These are phyloP conservation scores for Apiotrichum brassicae DNA, from an alignment of 1,284 basidiomycete genomes.

Conservation along the genomic window DNA sequence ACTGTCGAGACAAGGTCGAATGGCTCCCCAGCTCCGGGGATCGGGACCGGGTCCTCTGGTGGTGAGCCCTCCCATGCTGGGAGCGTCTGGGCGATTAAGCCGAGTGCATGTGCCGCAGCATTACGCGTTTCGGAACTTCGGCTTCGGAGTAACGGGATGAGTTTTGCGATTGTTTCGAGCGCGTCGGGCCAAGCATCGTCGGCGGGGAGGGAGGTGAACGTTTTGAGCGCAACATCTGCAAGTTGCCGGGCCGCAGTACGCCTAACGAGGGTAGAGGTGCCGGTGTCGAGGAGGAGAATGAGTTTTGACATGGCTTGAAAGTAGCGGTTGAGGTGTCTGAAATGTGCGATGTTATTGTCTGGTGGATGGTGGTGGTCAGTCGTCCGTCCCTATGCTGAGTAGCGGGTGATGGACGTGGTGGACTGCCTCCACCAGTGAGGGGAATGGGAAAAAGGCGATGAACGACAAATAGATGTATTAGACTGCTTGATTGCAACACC, in stretches of 20 bases:
- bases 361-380: too few relatives aligned
- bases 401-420: too few relatives aligned
- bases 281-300: conserved; percentile 45
- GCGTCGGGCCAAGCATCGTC: conserved; percentile 46
- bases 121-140: conserved; percentile 44
- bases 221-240: conserved; percentile 39
- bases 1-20: conserved; percentile 26
- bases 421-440: too few relatives aligned
- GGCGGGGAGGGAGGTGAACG: conserved; percentile 26
- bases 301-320: conserved; percentile 32
- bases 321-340: not conserved
- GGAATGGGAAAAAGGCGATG: too few relatives aligned
- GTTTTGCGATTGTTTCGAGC: conserved; percentile 38
- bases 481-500: too few relatives aligned
- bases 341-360: too few relatives aligned
- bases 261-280: conserved; percentile 42
- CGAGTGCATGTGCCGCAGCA: conserved; percentile 43
- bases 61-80: conserved; percentile 8
- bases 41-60: conserved; percentile 11
- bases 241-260: conserved; percentile 47
- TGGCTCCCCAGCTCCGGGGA: conserved; percentile 9
- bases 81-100: conserved; percentile 30
- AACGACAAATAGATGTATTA: too few relatives aligned
- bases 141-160: conserved; percentile 42
- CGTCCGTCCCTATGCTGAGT: too few relatives aligned